Evolutionary conservation across 345 rosid genomes (phyloP), one percentile per base, ranked within the genome.

Genomic region (Geranium rotundifolium): DNA sequence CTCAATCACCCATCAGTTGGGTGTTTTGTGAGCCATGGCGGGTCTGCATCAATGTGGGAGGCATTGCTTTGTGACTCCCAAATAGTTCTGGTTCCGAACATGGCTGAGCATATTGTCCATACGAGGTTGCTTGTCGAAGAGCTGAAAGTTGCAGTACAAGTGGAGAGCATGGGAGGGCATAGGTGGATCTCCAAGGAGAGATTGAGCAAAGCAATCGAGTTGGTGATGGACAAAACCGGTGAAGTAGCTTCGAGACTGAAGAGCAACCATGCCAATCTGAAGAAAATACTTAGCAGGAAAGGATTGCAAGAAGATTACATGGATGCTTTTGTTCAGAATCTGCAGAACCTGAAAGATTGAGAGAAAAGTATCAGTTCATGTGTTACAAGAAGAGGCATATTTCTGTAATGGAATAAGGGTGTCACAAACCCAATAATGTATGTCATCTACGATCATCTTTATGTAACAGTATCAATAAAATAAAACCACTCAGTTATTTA

Each of bases 111-210:
- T 39, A 69, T 78, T 16, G 37, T 82, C 71, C 76, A 60, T 62
- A 62, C 84, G 0, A 82, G 81, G 60, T 54, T 80, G 41, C 16
- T 76, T 73, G 75, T 52, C 0, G 70, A 74, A 4, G 87, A 82
- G 68, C 71, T 74, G 41, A 69, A 78, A 62, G 73, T 80, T 1
- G 78, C 76, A 0, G 79, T 80, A 0, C 81, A 82, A 68, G 84
- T 72, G 1, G 29, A 57, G 59, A 78, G 79, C 52, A 73, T 60
- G 19, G 29, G 49, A 16, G 49, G 16, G 46, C 23, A 72, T 60
- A 86, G 91, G 0, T 80, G 84, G 91, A 63, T 85, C 52, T 76
- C 85, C 0, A 77, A 74, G 66, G 79, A 69, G 66, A 80, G 76
- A 37, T 59, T 86, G 68, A 68, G 74, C 65, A 60, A 64, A 37